A percentile compares a stretch with the other conserved stretches of the same genome.
phyloP scores from a whole-genome alignment of 192 early-diverging fungal species.

The Umbelopsis sp. region DNA sequence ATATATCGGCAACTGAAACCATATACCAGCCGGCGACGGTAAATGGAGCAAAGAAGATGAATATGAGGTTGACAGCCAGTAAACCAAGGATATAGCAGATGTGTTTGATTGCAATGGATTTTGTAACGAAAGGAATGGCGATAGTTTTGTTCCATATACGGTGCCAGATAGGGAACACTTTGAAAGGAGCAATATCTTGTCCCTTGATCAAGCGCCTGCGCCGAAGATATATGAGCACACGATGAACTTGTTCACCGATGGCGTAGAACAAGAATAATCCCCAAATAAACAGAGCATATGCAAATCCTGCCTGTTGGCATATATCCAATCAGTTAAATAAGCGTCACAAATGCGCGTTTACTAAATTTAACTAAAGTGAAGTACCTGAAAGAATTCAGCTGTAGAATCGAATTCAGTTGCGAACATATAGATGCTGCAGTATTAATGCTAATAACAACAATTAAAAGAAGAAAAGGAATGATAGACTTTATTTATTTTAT shows the following conservation, averaged over 20 bases:
- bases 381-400: constrained; percentile 8
- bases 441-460: neutral
- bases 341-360: neutral
- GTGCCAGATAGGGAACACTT: neutral
- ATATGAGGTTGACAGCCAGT: constrained; percentile 27
- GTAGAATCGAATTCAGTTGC: neutral
- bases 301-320: constrained; percentile 12
- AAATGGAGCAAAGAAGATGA: constrained; percentile 30
- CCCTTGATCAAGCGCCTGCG: constrained; percentile 8
- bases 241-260: constrained; percentile 27
- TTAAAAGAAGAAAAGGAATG: too few species aligned
- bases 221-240: constrained; percentile 16
- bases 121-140: neutral
- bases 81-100: constrained; percentile 22
- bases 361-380: neutral
- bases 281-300: constrained; percentile 35
- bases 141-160: neutral
- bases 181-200: neutral
- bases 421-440: too few species aligned
- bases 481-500: too few species aligned
- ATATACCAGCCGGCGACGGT: neutral
- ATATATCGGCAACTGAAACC: constrained; percentile 2
- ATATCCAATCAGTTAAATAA: neutral
- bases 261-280: constrained; percentile 26
- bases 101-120: constrained; percentile 28